Conservation (phyloP, 768 basidiomycete species). For the Trametes cinnabarina region DNA sequence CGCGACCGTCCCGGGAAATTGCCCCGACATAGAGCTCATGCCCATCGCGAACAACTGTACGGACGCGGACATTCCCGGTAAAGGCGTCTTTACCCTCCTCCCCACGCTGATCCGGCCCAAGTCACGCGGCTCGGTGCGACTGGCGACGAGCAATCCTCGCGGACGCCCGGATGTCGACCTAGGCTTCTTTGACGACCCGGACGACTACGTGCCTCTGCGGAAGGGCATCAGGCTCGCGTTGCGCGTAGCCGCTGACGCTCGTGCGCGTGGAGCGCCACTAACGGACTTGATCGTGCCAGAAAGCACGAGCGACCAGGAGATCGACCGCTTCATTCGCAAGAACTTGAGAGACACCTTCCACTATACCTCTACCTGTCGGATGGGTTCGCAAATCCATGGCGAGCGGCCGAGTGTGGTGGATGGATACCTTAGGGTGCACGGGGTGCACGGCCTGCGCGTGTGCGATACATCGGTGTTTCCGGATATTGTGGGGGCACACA, state of each 20-base stretch:
- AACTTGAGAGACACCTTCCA: conserved; percentile 21
- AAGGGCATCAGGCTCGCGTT: conserved; percentile 17
- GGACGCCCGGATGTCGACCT: conserved; percentile 32
- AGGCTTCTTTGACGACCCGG: conserved; percentile 23
- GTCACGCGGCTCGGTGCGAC: conserved; percentile 24
- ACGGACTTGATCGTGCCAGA: conserved; percentile 9
- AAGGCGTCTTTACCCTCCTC: conserved; percentile 19
- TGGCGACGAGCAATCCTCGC: conserved; percentile 31
- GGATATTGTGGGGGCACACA: conserved; percentile 31
- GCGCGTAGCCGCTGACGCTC: conserved; percentile 18
- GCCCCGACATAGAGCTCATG: conserved; percentile 25
- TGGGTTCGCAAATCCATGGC: conserved; percentile 26
- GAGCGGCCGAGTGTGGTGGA: conserved; percentile 41
- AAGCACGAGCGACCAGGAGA: conserved; percentile 14
- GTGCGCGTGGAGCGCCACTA: conserved; percentile 10
- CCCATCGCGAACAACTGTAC: conserved; percentile 7
- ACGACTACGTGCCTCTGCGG: conserved; percentile 29
- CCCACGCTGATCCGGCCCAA: conserved; percentile 27
- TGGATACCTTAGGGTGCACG: conserved; percentile 41
- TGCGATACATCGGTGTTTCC: conserved; percentile 27
- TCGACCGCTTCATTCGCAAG: conserved; percentile 18
- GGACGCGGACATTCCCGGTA: conserved; percentile 3
- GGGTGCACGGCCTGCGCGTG: conserved; percentile 41
- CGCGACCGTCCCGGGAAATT: conserved; percentile 11
- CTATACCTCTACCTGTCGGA: conserved; percentile 38